These are phyloP conservation scores for Psidium friedrichsthalianum DNA, from an alignment of 345 rosid genomes.

Conservation along the genomic window DNA sequence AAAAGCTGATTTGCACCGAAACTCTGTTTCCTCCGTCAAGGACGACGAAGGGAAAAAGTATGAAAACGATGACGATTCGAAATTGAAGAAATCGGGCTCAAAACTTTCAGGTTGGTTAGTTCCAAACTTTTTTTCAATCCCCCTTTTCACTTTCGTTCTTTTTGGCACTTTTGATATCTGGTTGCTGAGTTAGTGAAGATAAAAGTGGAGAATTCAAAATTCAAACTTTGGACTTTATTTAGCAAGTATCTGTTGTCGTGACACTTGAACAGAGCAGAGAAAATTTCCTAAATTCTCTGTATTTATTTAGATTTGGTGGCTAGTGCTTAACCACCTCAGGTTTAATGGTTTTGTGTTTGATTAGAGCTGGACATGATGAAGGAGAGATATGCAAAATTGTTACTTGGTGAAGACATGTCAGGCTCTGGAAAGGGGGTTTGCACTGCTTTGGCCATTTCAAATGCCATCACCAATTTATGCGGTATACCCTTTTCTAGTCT, in stretches of 20 bases:
- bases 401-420: slow-evolving; percentile 99
- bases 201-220: not conserved
- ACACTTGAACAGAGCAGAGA: not conserved
- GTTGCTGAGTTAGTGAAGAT: slow-evolving; percentile 6
- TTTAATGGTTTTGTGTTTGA: not conserved
- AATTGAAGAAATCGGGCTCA: slow-evolving; percentile 20
- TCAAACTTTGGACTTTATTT: not conserved
- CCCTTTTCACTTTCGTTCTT: not conserved
- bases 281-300: not conserved
- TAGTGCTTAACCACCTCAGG: not conserved
- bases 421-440: slow-evolving; percentile 93
- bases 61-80: slow-evolving; percentile 17
- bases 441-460: slow-evolving; percentile 80
- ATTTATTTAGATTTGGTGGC: not conserved
- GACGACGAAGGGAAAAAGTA: slow-evolving; percentile 21
- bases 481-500: slow-evolving; percentile 24
- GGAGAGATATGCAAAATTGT: slow-evolving; percentile 85
- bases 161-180: not conserved
- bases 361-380: slow-evolving; percentile 84
- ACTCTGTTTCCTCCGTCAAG: slow-evolving; percentile 20
- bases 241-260: not conserved
- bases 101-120: slow-evolving; percentile 39
- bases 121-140: not conserved
- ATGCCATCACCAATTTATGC: slow-evolving; percentile 92
- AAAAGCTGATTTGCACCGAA: slow-evolving; percentile 47